Evolutionary conservation across 2,329 filamentous ascomycete species (phyloP), one percentile per base, ranked within the genome.

Genomic region (Coleophoma crateriformis): DNA sequence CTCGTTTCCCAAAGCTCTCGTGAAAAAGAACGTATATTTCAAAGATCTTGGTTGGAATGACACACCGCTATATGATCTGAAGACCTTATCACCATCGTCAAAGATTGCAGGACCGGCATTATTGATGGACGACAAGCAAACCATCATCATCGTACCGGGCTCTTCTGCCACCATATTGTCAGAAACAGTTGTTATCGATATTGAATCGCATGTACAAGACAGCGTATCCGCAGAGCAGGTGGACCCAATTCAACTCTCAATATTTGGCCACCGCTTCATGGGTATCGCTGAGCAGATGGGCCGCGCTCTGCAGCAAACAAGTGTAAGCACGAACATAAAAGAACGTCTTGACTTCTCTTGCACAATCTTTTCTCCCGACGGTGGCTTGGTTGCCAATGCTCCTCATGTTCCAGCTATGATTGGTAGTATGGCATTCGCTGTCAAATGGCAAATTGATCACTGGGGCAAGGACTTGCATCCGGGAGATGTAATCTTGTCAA

Each of bases 51-150:
- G 81, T 3, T 72, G 81, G 40, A 71, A 73, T 56, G 33, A 51
- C 15, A 95, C 90, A 0, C 84, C 88, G 0, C 79, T 95, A 46
- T 95, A 89, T 69, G 88, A 87, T 66, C 78, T 96, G n/a, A 33
- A 44, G 22, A 13, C 32, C 3, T 27, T 44, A 15, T n/a, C 15
- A 15, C 20, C 41, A 4, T 22, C 41, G 13, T 32, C 41, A 14
- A 44, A 44, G 27, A 32, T 44, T 12, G n/a, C 5, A 1, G 90
- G 90, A 0, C 90, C 90, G 1, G 90, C 90, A 1, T 88, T 95
- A 68, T 77, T 95, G 52, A 88, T 89, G 2, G 90, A 90, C 59
- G 85, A 85, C 8, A 90, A 87, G 1, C 91, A 96, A 68, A 96
- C 90, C 0, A 92, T 96, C 52, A 87, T 96, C 0, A 82, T 96